Conservation (phyloP, 2,329 filamentous ascomycete genomes). For the Xylogone sp. region DNA sequence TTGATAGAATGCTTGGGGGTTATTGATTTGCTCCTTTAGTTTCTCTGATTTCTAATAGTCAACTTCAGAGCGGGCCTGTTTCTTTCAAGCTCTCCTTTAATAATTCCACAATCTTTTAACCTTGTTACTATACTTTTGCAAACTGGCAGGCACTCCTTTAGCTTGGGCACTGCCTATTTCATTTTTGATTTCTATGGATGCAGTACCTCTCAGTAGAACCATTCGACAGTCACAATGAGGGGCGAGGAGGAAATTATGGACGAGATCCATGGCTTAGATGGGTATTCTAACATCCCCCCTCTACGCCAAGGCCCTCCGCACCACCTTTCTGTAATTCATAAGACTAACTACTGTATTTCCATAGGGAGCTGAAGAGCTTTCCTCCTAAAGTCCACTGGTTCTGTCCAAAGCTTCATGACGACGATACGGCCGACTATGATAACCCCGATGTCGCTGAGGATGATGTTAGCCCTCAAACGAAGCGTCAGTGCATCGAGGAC, state of each 20-base stretch:
- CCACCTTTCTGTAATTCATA: background rate
- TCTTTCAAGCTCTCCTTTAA: background rate
- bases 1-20: too few species aligned
- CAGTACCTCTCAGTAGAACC: constrained; percentile 12
- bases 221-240: constrained; percentile 16
- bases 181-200: background rate
- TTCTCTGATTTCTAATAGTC: background rate
- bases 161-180: background rate
- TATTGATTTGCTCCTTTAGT: background rate
- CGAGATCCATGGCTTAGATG: constrained; percentile 24
- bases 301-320: background rate
- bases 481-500: constrained; percentile 49
- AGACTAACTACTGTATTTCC: background rate
- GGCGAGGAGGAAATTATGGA: constrained; percentile 27
- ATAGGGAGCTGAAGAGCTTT: constrained; percentile 26
- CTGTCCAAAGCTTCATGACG: constrained; percentile 60
- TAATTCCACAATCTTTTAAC: background rate
- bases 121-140: background rate
- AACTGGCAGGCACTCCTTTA: background rate
- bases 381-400: constrained; percentile 54
- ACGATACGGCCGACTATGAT: constrained; percentile 63
- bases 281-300: constrained; percentile 14
- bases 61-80: too few species aligned
- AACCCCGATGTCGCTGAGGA: constrained; percentile 44
- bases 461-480: constrained; percentile 46